These are phyloP conservation scores for Babesia caballi DNA, from an alignment of 169 alveolate species.

Conservation along the genomic window DNA sequence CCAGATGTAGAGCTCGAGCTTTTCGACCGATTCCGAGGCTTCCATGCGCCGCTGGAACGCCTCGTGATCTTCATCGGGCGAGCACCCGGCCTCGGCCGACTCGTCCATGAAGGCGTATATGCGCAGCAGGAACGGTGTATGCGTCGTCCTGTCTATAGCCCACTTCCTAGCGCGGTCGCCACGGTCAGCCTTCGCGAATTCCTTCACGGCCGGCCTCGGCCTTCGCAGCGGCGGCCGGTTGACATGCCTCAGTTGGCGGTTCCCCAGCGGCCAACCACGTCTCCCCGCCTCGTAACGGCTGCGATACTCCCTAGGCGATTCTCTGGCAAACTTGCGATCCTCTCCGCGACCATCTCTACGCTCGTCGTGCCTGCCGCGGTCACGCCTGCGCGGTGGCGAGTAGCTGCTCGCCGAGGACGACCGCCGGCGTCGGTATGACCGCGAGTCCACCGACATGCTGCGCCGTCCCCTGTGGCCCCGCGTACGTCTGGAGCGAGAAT, in stretches of 20 bases:
- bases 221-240: background rate
- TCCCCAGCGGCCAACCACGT: background rate
- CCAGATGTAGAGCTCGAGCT: slow-evolving; percentile 49
- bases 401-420: background rate
- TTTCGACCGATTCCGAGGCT: slow-evolving; percentile 16
- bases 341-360: background rate
- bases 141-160: slow-evolving; percentile 5
- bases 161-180: background rate
- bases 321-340: background rate
- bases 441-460: background rate
- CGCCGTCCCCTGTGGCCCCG: background rate
- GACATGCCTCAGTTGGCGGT: background rate
- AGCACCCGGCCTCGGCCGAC: background rate
- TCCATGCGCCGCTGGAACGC: slow-evolving; percentile 19
- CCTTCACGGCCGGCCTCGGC: background rate
- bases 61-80: background rate
- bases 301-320: background rate
- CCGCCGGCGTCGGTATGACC: background rate
- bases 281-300: background rate
- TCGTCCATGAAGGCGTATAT: slow-evolving; percentile 22
- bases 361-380: background rate
- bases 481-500: background rate
- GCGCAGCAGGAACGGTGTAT: slow-evolving; percentile 48
- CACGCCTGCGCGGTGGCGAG: slow-evolving; percentile 9
- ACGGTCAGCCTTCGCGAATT: background rate